Base-by-base conservation (phyloP, 129 eudicot species). In the Glebionis coronaria region DNA sequence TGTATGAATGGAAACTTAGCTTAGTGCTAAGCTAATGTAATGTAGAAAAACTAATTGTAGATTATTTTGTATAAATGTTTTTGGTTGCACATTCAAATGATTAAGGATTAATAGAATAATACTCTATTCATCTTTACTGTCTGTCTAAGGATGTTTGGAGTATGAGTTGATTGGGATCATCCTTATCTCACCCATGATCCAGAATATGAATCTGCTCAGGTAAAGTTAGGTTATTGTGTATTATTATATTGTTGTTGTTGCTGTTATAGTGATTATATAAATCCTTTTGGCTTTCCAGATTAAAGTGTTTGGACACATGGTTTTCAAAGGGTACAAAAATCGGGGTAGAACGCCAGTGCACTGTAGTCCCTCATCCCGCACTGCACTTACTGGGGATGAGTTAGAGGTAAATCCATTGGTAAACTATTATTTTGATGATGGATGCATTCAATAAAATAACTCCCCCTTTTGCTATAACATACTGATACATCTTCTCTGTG, bases 381-480 rank as follows among this genome's bases (percentile, higher is more conserved):
- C 99, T 69, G 99, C 99, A 60, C 97, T 93, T 51, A 97, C 97
- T 20, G 99, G 89, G 77, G 99, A 97, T 52, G 99, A 93, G 78
- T 67, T 93, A 80, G 99, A 93, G 91, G 97, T 82, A 78, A 71
- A 11, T 67, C n/a, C n/a, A n/a, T n/a, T n/a, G n/a, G n/a, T n/a
- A n/a, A n/a, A n/a, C n/a, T n/a, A n/a, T n/a, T n/a, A n/a, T n/a
- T n/a, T n/a, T n/a, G n/a, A n/a, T n/a, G n/a, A n/a, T n/a, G n/a
- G n/a, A n/a, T n/a, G n/a, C n/a, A n/a, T n/a, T n/a, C n/a, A n/a
- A n/a, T n/a, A n/a, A n/a, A n/a, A n/a, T n/a, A n/a, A n/a, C n/a
- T n/a, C n/a, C n/a, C n/a, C n/a, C n/a, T n/a, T n/a, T n/a, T n/a
- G n/a, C n/a, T n/a, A n/a, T n/a, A n/a, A n/a, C n/a, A n/a, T n/a